Evolutionary conservation across 139 green algal genomes (phyloP).

Genomic region (Eudorina sp.): DNA sequence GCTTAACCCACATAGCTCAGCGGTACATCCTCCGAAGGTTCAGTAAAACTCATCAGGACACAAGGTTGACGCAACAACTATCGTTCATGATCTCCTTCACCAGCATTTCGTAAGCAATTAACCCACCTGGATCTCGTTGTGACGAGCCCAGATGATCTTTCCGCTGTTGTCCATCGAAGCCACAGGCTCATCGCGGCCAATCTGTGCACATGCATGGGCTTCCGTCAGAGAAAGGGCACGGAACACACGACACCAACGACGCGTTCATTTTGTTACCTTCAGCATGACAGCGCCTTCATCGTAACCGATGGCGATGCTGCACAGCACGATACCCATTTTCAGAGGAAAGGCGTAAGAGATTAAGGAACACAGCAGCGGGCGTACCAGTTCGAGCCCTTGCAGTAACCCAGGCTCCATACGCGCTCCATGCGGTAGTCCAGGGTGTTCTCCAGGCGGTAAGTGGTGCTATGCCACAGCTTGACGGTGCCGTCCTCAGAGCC

Average conservation of each 20-base stretch:
- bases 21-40: no score
- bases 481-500: constrained; percentile 96
- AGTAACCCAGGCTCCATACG: constrained; percentile 91
- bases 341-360: no score
- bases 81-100: neutral
- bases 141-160: constrained; percentile 89
- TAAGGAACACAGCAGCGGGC: no score
- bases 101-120: no score
- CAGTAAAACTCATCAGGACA: no score
- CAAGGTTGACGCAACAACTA: no score
- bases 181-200: constrained; percentile 97
- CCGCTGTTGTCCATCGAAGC: constrained; percentile 96
- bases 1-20: no score
- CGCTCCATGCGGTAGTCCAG: constrained; percentile 98
- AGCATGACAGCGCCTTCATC: constrained; percentile 96
- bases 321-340: neutral
- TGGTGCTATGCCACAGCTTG: constrained; percentile 97
- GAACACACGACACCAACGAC: neutral
- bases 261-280: no score
- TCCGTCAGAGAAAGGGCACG: no score
- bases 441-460: constrained; percentile 96
- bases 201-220: no score
- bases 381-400: constrained; percentile 90
- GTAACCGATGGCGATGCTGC: constrained; percentile 89
- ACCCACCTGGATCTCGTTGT: constrained; percentile 64